These are phyloP conservation scores for Ophiostoma pallidulum DNA, from an alignment of 2,329 filamentous ascomycete genomes.

Conservation along the genomic window DNA sequence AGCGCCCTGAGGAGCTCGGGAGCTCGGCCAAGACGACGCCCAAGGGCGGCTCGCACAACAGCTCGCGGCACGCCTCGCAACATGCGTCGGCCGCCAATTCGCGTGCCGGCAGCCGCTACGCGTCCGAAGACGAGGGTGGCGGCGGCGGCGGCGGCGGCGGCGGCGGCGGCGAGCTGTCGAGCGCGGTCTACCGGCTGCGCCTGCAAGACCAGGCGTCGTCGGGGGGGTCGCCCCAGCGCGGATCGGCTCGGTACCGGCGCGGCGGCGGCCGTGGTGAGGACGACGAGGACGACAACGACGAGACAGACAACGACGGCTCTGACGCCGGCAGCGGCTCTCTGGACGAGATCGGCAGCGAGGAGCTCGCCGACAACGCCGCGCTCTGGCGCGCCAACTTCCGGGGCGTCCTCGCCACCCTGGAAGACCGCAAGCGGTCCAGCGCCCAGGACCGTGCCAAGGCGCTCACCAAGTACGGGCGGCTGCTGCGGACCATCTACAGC, in stretches of 20 bases:
- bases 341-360: constrained; percentile 29
- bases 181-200: not conserved
- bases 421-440: constrained; percentile 68
- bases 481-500: constrained; percentile 60
- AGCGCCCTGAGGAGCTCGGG: constrained; percentile 45
- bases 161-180: constrained; percentile 17
- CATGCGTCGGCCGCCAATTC: constrained; percentile 48
- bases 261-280: not conserved
- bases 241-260: not conserved
- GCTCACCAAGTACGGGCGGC: constrained; percentile 51
- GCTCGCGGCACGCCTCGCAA: constrained; percentile 40
- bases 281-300: constrained; percentile 28
- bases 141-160: constrained; percentile 22
- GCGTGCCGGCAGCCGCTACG: constrained; percentile 44
- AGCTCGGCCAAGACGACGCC: constrained; percentile 52
- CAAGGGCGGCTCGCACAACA: constrained; percentile 46
- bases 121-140: constrained; percentile 52
- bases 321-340: constrained; percentile 38
- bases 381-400: constrained; percentile 52
- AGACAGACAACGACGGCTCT: constrained; percentile 41
- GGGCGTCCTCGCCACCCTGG: constrained; percentile 60
- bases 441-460: constrained; percentile 58
- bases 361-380: constrained; percentile 39
- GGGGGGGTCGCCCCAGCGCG: too few species aligned
- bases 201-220: not conserved